phyloP scores from a whole-genome alignment of 2,329 filamentous ascomycete genomes.

The Arthrinium phaeospermum region DNA sequence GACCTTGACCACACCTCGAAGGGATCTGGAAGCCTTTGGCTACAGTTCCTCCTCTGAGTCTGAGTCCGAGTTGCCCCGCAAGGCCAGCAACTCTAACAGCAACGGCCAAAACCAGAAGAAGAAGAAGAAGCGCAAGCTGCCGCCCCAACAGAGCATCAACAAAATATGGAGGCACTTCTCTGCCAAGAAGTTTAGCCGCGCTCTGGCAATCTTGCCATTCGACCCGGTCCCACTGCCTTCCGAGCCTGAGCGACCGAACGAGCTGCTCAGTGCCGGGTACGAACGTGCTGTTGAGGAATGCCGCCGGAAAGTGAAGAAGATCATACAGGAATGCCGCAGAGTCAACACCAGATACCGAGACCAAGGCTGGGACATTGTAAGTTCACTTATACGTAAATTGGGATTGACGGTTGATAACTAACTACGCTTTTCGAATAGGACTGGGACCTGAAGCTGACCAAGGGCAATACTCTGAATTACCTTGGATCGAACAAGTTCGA shows the following conservation, averaged over 20 bases:
- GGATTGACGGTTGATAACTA: not conserved
- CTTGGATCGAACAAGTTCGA: conserved; percentile 59
- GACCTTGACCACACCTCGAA: conserved; percentile 22
- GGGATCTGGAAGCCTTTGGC: conserved; percentile 42
- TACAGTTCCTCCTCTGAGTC: conserved; percentile 58
- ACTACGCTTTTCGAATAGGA: conserved; percentile 48
- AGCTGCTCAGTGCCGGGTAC: conserved; percentile 65
- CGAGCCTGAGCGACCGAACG: conserved; percentile 60
- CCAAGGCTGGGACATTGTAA: conserved; percentile 63
- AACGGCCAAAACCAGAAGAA: conserved; percentile 55
- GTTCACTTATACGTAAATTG: conserved; percentile 34
- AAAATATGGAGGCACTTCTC: conserved; percentile 68
- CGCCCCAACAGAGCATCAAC: conserved; percentile 70
- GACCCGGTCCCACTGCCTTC: conserved; percentile 61
- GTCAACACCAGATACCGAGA: conserved; percentile 83
- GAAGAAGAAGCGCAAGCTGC: conserved; percentile 61
- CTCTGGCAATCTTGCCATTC: conserved; percentile 69
- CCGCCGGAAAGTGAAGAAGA: conserved; percentile 64
- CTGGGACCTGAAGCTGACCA: conserved; percentile 72
- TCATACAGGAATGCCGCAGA: conserved; percentile 69
- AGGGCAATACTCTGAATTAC: conserved; percentile 60
- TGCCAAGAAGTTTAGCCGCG: conserved; percentile 68
- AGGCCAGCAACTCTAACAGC: conserved; percentile 36
- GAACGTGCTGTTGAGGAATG: conserved; percentile 70
- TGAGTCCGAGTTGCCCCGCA: conserved; percentile 46